A percentile compares a stretch with the other conserved stretches of the same genome.
Evolutionary conservation across 805 yeast species (phyloP).

Genomic region (Phaffomyces opuntiae): DNA sequence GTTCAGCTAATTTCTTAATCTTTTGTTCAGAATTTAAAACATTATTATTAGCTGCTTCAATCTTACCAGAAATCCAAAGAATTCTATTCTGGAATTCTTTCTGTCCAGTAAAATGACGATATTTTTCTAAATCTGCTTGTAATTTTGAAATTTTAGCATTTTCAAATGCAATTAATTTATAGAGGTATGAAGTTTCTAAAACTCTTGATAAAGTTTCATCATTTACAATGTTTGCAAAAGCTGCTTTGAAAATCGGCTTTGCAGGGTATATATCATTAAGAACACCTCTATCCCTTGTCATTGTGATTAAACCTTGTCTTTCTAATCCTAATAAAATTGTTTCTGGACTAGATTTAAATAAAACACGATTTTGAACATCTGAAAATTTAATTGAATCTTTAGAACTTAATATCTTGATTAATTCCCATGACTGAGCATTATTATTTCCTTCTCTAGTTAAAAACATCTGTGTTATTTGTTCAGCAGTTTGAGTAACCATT

Average conservation of each 20-base stretch:
- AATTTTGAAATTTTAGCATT: slow-evolving; percentile 50
- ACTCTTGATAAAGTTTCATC: slow-evolving; percentile 51
- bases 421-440: slow-evolving; percentile 81
- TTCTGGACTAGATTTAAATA: slow-evolving; percentile 51
- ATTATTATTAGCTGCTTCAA: slow-evolving; percentile 49
- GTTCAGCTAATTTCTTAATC: slow-evolving; percentile 27
- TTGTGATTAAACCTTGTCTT: slow-evolving; percentile 65
- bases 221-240: slow-evolving; percentile 58
- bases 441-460: slow-evolving; percentile 50
- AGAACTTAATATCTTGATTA: slow-evolving; percentile 58
- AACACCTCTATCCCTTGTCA: slow-evolving; percentile 73
- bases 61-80: slow-evolving; percentile 59
- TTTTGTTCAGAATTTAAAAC: slow-evolving; percentile 42
- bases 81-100: slow-evolving; percentile 56
- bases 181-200: slow-evolving; percentile 57
- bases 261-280: slow-evolving; percentile 64
- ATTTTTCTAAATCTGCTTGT: slow-evolving; percentile 65
- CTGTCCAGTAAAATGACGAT: slow-evolving; percentile 43
- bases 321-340: slow-evolving; percentile 65
- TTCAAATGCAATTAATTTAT: slow-evolving; percentile 50
- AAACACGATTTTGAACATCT: slow-evolving; percentile 48
- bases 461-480: slow-evolving; percentile 81
- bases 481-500: slow-evolving; percentile 78
- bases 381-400: slow-evolving; percentile 39
- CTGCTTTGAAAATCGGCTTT: slow-evolving; percentile 76